phyloP scores from a whole-genome alignment of 495 filamentous ascomycete species.

The Peziza echinospora region DNA sequence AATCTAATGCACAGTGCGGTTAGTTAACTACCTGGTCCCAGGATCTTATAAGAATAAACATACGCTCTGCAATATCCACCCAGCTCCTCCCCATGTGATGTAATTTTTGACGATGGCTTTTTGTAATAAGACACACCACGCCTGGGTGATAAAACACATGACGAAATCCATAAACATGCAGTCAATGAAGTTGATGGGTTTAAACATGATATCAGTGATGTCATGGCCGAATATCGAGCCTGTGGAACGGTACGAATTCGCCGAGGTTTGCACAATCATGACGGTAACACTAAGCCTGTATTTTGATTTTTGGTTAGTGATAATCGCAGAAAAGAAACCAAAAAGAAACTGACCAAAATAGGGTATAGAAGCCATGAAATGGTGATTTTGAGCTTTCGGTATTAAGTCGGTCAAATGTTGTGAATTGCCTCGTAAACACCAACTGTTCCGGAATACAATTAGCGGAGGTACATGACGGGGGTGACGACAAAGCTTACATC shows the following conservation, averaged over 20 bases:
- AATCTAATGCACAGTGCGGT: too few relatives aligned
- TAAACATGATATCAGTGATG: conserved; percentile 45
- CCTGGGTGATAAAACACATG: conserved; percentile 36
- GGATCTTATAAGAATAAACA: too few relatives aligned
- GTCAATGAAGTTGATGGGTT: conserved; percentile 37
- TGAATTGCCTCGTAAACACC: conserved; percentile 46
- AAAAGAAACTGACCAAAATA: conserved; percentile 34
- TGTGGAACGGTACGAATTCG: conserved; percentile 38
- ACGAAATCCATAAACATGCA: conserved; percentile 43
- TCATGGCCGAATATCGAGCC: conserved; percentile 44
- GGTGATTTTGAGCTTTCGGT: conserved; percentile 31
- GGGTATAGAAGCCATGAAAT: conserved; percentile 56
- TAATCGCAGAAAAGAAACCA: not conserved
- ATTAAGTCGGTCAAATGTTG: conserved; percentile 49
- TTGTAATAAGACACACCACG: conserved; percentile 37
- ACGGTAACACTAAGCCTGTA: conserved; percentile 34
- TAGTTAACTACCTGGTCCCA: too few relatives aligned
- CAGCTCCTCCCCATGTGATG: conserved; percentile 38
- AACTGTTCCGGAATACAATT: conserved; percentile 17
- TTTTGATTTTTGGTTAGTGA: not conserved
- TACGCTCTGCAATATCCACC: conserved; percentile 46
- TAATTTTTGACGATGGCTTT: conserved; percentile 29
- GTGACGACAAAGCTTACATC: conserved; percentile 22
- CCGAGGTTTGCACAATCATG: conserved; percentile 37
- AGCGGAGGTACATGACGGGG: not conserved